These are phyloP conservation scores for Beta corolliflora DNA, from an alignment of 179 eudicot genomes.

Conservation along the genomic window DNA sequence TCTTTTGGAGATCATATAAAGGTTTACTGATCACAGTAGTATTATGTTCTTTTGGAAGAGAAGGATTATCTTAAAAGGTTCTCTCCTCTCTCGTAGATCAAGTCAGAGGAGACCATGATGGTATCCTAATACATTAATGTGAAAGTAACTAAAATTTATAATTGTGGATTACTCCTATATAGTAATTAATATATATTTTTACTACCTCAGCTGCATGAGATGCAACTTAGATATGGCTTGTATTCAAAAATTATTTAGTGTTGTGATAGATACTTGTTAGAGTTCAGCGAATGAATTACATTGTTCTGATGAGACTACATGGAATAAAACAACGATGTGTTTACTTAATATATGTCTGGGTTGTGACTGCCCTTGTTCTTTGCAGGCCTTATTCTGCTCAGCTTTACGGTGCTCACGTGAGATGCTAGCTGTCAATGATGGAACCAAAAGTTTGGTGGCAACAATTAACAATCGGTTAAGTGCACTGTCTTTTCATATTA, in stretches of 20 bases:
- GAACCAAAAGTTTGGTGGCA: conserved; percentile 34
- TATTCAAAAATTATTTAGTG: neutral
- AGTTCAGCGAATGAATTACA: neutral
- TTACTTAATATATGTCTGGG: neutral
- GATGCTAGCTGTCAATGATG: conserved; percentile 41
- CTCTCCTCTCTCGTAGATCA: neutral
- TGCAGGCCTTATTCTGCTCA: conserved; percentile 47
- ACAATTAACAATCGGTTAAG: conserved; percentile 41
- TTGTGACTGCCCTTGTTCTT: conserved; percentile 7
- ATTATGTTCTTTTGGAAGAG: neutral
- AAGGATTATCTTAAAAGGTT: neutral
- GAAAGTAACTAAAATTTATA: neutral
- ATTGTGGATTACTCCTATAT: neutral
- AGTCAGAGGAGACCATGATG: conserved; percentile 1
- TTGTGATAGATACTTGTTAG: neutral
- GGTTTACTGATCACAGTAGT: neutral
- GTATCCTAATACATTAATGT: neutral
- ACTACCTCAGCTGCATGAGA: neutral
- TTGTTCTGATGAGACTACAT: neutral
- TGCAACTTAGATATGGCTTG: neutral
- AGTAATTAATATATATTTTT: neutral
- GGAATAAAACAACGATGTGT: neutral
- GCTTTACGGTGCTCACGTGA: conserved; percentile 47
- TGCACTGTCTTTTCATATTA: conserved; percentile 45
- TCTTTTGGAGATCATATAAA: no score